A percentile compares a stretch with the other conserved stretches of the same genome.
These are phyloP conservation scores for Potentilla sterilis DNA, from an alignment of 306 rosid genomes.

Conservation along the genomic window DNA sequence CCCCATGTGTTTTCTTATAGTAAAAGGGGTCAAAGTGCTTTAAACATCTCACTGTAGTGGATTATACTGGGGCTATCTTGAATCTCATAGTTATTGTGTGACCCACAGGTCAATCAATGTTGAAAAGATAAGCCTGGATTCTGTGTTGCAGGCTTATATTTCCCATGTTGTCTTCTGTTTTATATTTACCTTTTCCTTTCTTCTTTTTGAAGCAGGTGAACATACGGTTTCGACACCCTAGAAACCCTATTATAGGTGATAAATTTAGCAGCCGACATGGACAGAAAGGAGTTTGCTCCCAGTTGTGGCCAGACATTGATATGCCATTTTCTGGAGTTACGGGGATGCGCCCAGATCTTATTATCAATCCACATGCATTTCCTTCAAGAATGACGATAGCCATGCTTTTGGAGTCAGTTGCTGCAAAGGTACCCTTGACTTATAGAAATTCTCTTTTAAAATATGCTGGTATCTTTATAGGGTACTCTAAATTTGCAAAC, in stretches of 20 bases:
- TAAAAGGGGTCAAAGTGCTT: background rate
- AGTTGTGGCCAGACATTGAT: constrained; percentile 96
- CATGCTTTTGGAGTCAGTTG: constrained; percentile 95
- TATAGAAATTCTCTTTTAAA: background rate
- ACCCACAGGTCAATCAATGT: background rate
- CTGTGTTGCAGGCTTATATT: background rate
- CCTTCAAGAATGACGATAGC: constrained; percentile 99
- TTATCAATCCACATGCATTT: constrained; percentile 97
- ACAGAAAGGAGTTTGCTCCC: constrained; percentile 99
- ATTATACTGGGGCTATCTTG: background rate
- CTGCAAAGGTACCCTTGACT: constrained; percentile 72
- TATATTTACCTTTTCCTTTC: background rate
- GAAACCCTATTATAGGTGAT: constrained; percentile 92
- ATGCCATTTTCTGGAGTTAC: constrained; percentile 95
- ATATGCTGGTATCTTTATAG: background rate
- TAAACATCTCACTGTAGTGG: background rate
- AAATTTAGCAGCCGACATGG: constrained; percentile 99
- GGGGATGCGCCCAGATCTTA: constrained; percentile 99
- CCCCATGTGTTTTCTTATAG: background rate
- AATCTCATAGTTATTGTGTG: background rate
- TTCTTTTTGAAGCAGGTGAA: constrained; percentile 54
- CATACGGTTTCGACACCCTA: constrained; percentile 87
- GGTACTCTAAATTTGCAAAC: too few species aligned
- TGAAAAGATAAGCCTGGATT: background rate
- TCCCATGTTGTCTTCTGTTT: background rate